These are phyloP conservation scores for Eimeria necatrix DNA, from an alignment of 169 alveolate genomes.

Conservation along the genomic window DNA sequence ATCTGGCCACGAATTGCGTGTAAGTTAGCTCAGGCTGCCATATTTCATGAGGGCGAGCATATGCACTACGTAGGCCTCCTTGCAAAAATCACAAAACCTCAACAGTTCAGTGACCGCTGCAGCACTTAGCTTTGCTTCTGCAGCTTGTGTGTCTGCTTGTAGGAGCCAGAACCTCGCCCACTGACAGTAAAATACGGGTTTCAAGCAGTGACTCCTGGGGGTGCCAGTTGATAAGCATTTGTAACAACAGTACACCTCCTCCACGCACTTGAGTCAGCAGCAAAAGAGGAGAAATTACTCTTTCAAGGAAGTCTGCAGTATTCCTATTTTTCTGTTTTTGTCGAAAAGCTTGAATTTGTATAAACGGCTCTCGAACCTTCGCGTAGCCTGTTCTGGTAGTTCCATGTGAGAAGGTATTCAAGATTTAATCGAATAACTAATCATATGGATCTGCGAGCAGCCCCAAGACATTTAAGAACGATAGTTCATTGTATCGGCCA, in stretches of 20 bases:
- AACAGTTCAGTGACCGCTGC: not conserved
- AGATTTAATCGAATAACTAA: no score
- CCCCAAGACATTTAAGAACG: no score
- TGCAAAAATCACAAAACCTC: not conserved
- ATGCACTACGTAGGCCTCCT: not conserved
- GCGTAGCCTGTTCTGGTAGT: no score
- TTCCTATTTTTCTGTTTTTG: no score
- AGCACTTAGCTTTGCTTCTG: not conserved
- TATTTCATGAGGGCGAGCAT: not conserved
- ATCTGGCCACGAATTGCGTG: not conserved
- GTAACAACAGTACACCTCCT: not conserved
- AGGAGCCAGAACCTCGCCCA: conserved; percentile 18
- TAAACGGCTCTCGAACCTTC: no score
- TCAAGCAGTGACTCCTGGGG: conserved; percentile 71
- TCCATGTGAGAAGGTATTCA: no score
- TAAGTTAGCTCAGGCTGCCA: not conserved
- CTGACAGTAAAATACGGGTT: conserved; percentile 77
- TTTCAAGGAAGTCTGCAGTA: no score
- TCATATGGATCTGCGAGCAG: no score
- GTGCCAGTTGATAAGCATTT: not conserved
- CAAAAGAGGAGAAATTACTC: not conserved
- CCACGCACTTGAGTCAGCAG: not conserved
- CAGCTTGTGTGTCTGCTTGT: not conserved
- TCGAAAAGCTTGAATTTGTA: no score
- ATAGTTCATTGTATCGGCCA: no score